Percentiles rank a stretch among this genome's conserved stretches.
phyloP scores from a whole-genome alignment of 2,329 filamentous ascomycete species.

The Trichoderma arundinaceum region DNA sequence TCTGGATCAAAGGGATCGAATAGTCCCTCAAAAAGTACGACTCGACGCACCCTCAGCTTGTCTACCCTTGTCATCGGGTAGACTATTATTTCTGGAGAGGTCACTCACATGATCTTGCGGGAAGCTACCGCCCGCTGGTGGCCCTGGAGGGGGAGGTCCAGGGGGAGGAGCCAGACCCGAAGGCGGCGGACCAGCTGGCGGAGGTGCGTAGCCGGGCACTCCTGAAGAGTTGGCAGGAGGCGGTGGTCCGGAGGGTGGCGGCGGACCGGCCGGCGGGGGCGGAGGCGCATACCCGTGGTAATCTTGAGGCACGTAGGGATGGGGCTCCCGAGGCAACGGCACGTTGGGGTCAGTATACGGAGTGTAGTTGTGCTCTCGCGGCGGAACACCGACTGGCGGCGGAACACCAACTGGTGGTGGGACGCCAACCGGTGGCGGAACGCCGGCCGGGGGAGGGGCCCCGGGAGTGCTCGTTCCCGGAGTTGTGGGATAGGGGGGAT shows the following conservation, averaged over 20 bases:
- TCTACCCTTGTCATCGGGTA: slow-evolving; percentile 30
- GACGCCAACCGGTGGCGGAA: background rate
- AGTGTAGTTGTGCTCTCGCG: slow-evolving; percentile 38
- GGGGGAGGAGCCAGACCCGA: slow-evolving; percentile 42
- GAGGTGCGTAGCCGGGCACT: slow-evolving; percentile 29
- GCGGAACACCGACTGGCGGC: background rate
- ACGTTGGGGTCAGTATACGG: slow-evolving; percentile 41
- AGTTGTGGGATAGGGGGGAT: slow-evolving; percentile 49
- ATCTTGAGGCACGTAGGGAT: slow-evolving; percentile 51
- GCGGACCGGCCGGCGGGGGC: slow-evolving; percentile 45
- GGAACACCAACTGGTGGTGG: background rate
- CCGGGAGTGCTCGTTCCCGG: slow-evolving; percentile 33
- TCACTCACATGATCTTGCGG: slow-evolving; percentile 54
- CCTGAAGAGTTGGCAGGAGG: slow-evolving; percentile 19
- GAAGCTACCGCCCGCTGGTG: slow-evolving; percentile 42
- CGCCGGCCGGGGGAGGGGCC: background rate
- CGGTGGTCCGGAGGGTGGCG: slow-evolving; percentile 29
- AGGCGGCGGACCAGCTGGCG: slow-evolving; percentile 41
- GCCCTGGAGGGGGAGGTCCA: slow-evolving; percentile 41
- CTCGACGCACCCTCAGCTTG: slow-evolving; percentile 48
- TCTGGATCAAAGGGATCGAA: background rate
- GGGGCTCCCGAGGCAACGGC: slow-evolving; percentile 44
- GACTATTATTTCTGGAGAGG: slow-evolving; percentile 41
- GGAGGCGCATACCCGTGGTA: slow-evolving; percentile 51
- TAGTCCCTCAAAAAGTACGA: slow-evolving; percentile 38